A percentile compares a stretch with the other conserved stretches of the same genome.
Conservation (phyloP, 139 green algal genomes). For the Coccomyxa sp. region DNA sequence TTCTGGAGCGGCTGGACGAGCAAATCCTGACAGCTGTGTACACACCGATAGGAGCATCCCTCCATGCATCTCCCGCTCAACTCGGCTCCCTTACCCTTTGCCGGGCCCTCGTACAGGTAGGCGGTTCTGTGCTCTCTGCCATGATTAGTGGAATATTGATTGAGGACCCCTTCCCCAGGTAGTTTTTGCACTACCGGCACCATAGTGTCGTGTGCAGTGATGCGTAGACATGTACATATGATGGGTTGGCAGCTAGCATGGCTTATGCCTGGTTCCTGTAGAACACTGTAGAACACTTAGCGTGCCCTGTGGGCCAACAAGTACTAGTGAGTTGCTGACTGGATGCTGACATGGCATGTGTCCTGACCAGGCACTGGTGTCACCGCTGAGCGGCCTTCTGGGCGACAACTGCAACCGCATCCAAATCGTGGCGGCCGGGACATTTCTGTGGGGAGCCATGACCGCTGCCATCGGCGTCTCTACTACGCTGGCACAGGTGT, state of each 20-base stretch:
- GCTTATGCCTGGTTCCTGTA: too few species aligned
- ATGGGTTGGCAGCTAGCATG: too few species aligned
- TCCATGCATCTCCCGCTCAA: slow-evolving; percentile 54
- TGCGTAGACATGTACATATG: too few species aligned
- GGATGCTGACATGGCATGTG: neutral
- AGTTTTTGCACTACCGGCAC: too few species aligned
- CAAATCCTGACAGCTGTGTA: slow-evolving; percentile 58
- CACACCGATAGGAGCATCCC: slow-evolving; percentile 49
- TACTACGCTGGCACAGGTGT: slow-evolving; percentile 35
- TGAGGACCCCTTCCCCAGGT: too few species aligned
- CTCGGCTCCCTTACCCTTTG: slow-evolving; percentile 62
- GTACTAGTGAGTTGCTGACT: too few species aligned
- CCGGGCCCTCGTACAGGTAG: slow-evolving; percentile 59
- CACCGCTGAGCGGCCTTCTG: slow-evolving; percentile 24
- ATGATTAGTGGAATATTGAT: neutral
- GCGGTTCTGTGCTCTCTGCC: neutral
- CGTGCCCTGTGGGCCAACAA: too few species aligned
- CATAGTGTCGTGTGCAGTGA: too few species aligned
- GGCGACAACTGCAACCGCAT: slow-evolving; percentile 53
- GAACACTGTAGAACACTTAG: too few species aligned
- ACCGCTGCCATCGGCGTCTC: slow-evolving; percentile 52
- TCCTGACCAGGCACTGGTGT: slow-evolving; percentile 26
- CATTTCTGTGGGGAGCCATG: slow-evolving; percentile 75
- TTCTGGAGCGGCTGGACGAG: slow-evolving; percentile 38
- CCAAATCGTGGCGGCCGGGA: slow-evolving; percentile 53